Evolutionary conservation across 805 yeast species (phyloP).

Genomic region (Saturnispora hagleri): DNA sequence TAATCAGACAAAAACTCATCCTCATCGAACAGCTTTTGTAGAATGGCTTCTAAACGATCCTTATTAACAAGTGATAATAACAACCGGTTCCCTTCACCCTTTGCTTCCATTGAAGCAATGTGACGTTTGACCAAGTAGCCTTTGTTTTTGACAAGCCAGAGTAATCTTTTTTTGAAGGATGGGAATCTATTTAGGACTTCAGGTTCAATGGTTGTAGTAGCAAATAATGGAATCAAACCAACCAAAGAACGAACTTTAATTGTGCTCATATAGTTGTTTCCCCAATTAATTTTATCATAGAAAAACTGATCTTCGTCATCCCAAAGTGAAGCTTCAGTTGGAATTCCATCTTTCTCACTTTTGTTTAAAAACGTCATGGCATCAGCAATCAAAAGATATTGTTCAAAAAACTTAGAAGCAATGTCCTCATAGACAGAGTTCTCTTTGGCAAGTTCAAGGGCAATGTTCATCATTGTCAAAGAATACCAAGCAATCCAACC

Average conservation of each 20-base stretch:
- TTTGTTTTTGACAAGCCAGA: conserved; percentile 74
- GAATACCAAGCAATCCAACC: conserved; percentile 97
- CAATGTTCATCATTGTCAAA: conserved; percentile 85
- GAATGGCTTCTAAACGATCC: conserved; percentile 67
- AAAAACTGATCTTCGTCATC: conserved; percentile 82
- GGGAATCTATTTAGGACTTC: conserved; percentile 71
- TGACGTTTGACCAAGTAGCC: conserved; percentile 66
- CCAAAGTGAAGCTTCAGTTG: conserved; percentile 68
- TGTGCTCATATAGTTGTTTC: conserved; percentile 52
- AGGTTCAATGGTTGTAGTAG: conserved; percentile 81
- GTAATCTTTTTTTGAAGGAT: conserved; percentile 68
- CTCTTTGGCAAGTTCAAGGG: conserved; percentile 79
- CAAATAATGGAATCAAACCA: conserved; percentile 86
- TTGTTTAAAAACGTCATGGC: conserved; percentile 69
- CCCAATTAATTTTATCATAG: conserved; percentile 86
- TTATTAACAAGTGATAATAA: conserved; percentile 71
- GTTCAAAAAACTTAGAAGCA: conserved; percentile 92
- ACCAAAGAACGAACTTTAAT: conserved; percentile 84
- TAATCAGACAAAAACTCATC: conserved; percentile 74
- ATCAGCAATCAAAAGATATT: conserved; percentile 82
- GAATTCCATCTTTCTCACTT: conserved; percentile 20
- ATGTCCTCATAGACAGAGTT: conserved; percentile 85
- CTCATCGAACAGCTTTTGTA: conserved; percentile 77
- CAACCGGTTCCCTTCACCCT: conserved; percentile 78
- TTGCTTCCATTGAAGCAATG: conserved; percentile 68